These are phyloP conservation scores for Penicillium manginii DNA, from an alignment of 495 filamentous ascomycete genomes.

Conservation along the genomic window DNA sequence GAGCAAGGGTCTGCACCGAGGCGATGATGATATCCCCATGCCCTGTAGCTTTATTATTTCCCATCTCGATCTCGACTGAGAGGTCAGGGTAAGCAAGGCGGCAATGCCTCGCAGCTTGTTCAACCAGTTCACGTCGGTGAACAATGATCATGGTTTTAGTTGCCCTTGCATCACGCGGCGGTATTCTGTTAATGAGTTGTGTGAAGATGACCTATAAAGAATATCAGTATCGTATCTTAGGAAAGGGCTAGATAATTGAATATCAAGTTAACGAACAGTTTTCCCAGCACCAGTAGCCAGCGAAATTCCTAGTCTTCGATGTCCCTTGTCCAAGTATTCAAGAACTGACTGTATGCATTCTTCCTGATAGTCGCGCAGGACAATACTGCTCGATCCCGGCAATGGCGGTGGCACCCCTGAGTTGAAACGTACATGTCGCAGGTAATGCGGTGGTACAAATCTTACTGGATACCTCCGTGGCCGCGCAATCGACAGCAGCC, in stretches of 20 bases:
- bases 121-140: conserved; percentile 91
- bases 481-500: conserved; percentile 25
- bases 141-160: conserved; percentile 88
- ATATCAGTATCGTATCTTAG: conserved; percentile 9
- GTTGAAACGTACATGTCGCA: conserved; percentile 28
- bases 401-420: conserved; percentile 28
- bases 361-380: conserved; percentile 78
- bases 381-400: conserved; percentile 43
- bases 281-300: conserved; percentile 93
- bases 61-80: conserved; percentile 89
- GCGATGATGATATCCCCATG: conserved; percentile 90
- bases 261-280: conserved; percentile 59
- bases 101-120: conserved; percentile 90
- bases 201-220: conserved; percentile 84
- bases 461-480: conserved; percentile 15
- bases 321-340: conserved; percentile 67
- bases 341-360: conserved; percentile 90
- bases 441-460: neutral
- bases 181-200: conserved; percentile 82
- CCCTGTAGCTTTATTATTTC: conserved; percentile 70
- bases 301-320: conserved; percentile 84
- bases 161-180: conserved; percentile 56
- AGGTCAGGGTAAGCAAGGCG: conserved; percentile 75
- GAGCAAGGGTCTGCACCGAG: conserved; percentile 78
- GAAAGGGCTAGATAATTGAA: neutral